Conservation (phyloP, 2,329 filamentous ascomycete genomes). For the Hypoxylon sp. region DNA sequence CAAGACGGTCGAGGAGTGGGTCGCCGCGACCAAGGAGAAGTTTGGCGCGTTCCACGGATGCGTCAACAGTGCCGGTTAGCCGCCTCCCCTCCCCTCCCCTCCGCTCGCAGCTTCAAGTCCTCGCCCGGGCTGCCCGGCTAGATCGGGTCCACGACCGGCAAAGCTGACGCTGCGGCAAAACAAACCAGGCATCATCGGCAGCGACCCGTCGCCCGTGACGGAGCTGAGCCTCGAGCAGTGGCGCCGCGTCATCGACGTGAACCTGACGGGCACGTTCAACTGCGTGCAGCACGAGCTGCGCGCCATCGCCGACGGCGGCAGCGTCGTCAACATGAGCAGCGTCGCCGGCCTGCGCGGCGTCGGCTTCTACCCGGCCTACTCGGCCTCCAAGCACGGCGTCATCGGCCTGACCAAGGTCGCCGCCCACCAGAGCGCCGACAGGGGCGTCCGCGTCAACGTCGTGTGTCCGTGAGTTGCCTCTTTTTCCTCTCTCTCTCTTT, state of each 20-base stretch:
- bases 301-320: conserved; percentile 50
- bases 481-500: neutral
- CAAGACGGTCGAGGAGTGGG: conserved; percentile 47
- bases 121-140: too few species aligned
- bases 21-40: conserved; percentile 43
- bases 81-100: neutral
- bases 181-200: conserved; percentile 24
- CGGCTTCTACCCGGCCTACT: conserved; percentile 42
- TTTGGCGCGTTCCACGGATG: conserved; percentile 48
- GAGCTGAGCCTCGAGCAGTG: conserved; percentile 51
- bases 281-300: conserved; percentile 58
- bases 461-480: conserved; percentile 43
- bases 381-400: conserved; percentile 45
- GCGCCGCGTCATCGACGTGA: conserved; percentile 53
- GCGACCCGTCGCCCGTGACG: conserved; percentile 20
- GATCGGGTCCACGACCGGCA: too few species aligned
- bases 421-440: conserved; percentile 40
- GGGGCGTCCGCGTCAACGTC: conserved; percentile 39
- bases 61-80: conserved; percentile 49
- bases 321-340: conserved; percentile 56
- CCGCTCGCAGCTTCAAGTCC: too few species aligned
- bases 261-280: conserved; percentile 57
- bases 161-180: too few species aligned
- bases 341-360: conserved; percentile 51
- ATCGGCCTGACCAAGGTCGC: conserved; percentile 44